phyloP scores from a whole-genome alignment of 2,329 filamentous ascomycete species.

The Pseudovirgaria hyperparasitica region DNA sequence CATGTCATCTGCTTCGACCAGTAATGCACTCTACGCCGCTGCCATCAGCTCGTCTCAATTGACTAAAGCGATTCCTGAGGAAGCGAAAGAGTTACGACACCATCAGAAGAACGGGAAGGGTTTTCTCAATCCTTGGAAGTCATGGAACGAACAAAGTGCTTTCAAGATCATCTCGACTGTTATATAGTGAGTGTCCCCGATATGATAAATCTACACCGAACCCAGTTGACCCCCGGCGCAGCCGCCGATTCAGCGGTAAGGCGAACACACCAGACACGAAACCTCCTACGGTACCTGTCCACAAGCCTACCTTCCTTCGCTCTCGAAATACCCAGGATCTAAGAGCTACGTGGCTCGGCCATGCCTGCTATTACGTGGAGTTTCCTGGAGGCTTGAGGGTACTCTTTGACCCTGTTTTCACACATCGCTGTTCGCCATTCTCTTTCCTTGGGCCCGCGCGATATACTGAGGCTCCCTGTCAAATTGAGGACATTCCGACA shows the following conservation, averaged over 20 bases:
- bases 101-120: conserved; percentile 41
- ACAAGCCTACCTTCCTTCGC: conserved; percentile 53
- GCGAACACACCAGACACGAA: conserved; percentile 47
- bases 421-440: conserved; percentile 72
- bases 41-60: conserved; percentile 25
- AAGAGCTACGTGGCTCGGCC: conserved; percentile 86
- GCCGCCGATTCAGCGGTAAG: conserved; percentile 37
- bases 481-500: conserved; percentile 62
- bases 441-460: conserved; percentile 59
- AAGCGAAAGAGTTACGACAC: conserved; percentile 34
- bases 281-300: conserved; percentile 53
- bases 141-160: conserved; percentile 28
- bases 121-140: conserved; percentile 46
- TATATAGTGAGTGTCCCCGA: conserved; percentile 20
- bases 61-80: conserved; percentile 29
- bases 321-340: conserved; percentile 47
- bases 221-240: conserved; percentile 9
- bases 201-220: not conserved
- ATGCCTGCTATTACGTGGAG: conserved; percentile 88
- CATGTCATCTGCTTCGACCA: conserved; percentile 16
- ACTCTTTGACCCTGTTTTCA: conserved; percentile 88
- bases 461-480: conserved; percentile 65
- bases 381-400: conserved; percentile 77
- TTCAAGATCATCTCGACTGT: conserved; percentile 24
- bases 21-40: conserved; percentile 26